Evolutionary conservation across 2,329 filamentous ascomycete genomes (phyloP), one percentile per base, ranked within the genome.

Genomic region (Tolypocladium cylindrosporum): DNA sequence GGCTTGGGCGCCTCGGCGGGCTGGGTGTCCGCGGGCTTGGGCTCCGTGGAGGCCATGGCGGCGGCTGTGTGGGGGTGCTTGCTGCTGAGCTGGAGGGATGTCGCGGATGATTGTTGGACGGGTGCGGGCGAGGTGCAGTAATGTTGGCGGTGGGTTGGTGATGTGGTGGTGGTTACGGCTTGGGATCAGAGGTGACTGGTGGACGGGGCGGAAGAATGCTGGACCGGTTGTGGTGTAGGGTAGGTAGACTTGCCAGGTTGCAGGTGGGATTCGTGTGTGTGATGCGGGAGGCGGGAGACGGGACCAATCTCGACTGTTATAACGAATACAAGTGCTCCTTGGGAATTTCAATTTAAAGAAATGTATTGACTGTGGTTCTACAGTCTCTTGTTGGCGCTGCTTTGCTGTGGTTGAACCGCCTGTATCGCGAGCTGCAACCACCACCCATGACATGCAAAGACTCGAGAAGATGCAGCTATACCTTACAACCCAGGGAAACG

Each of bases 21-120:
- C 64, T 69, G 73, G 59, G 62, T 43, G 59, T 69, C 65, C 54
- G 68, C 60, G 57, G 11, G 52, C 52, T 40, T 59, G 50, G 52
- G 37, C 41, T 39, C 27, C 27, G 57, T 48, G 27, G 59, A 60
- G 5, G 62, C 59, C 60, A 62, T 64, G 55, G 21, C 37, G 14
- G n/a, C 13, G 24, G 9, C 2, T 36, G 16, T 34, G 27, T 2
- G 10, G 48, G 10, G 48, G 19, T 2, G 48, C 31, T 51, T n/a
- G 31, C 31, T 34, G 21, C 16, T n/a, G 31, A 36, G 31, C 31
- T 34, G 27, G 7, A 48, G 24, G 31, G 9, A n/a, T 31, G 19
- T 39, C n/a, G 51, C 39, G 31, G 16, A 24, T 16, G 11, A 9
- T 11, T 9, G n/a, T 14, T 14, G 21, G 34, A 10, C 39, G 10